Percentiles rank a stretch among this genome's conserved stretches.
These are phyloP conservation scores for Russula sp. DNA, from an alignment of 768 basidiomycete genomes.

Conservation along the genomic window DNA sequence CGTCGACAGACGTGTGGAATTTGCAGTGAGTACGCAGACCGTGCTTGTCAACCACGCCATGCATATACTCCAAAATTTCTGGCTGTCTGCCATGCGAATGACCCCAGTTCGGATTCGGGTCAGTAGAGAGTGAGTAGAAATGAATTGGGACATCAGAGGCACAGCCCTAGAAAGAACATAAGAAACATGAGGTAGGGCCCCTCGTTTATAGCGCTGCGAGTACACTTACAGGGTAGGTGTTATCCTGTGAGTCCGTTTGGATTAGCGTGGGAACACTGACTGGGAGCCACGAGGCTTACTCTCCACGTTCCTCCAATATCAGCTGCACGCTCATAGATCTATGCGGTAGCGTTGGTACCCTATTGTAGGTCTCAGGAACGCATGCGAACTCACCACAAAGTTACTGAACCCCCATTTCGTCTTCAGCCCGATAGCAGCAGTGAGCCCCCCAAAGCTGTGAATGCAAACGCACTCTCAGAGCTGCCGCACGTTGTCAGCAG, in stretches of 20 bases:
- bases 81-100: slow-evolving; percentile 22
- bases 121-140: slow-evolving; percentile 25
- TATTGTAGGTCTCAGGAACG: too few relatives aligned
- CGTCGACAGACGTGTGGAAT: slow-evolving; percentile 26
- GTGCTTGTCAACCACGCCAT: slow-evolving; percentile 21
- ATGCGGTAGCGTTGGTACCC: neutral
- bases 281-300: slow-evolving; percentile 10
- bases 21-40: slow-evolving; percentile 20
- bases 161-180: slow-evolving; percentile 21
- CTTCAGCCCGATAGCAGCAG: slow-evolving; percentile 28
- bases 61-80: slow-evolving; percentile 27
- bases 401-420: slow-evolving; percentile 26
- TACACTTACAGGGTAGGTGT: slow-evolving; percentile 22
- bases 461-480: neutral
- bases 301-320: slow-evolving; percentile 27
- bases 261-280: neutral
- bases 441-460: slow-evolving; percentile 26
- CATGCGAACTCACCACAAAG: slow-evolving; percentile 25
- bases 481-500: too few relatives aligned
- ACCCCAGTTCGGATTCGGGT: slow-evolving; percentile 27
- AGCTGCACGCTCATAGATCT: slow-evolving; percentile 29
- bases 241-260: slow-evolving; percentile 11
- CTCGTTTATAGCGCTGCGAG: neutral
- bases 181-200: neutral
- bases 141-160: slow-evolving; percentile 23